Conservation (phyloP, 1,139 yeast species). For the Candida sp. region DNA sequence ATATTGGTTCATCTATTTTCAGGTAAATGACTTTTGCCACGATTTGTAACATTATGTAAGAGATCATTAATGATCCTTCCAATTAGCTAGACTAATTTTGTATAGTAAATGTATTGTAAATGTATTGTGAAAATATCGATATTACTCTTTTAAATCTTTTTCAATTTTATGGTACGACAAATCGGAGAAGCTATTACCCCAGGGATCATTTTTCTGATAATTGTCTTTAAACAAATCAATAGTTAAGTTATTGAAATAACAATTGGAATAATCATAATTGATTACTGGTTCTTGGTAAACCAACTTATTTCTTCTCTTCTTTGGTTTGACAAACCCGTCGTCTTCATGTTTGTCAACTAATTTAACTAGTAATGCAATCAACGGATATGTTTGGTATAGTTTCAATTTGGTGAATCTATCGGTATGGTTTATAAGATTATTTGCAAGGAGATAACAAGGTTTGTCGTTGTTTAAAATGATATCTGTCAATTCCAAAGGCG, state of each 20-base stretch:
- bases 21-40: no score
- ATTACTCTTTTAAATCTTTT: no score
- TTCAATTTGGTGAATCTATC: slow-evolving; percentile 44
- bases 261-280: slow-evolving; percentile 28
- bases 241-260: slow-evolving; percentile 27
- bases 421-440: slow-evolving; percentile 49
- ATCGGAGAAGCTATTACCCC: slow-evolving; percentile 57
- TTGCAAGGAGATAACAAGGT: slow-evolving; percentile 43
- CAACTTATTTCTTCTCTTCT: slow-evolving; percentile 22
- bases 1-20: no score
- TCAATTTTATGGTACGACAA: slow-evolving; percentile 35
- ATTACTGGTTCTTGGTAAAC: slow-evolving; percentile 29
- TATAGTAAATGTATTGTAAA: no score
- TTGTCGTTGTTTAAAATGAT: slow-evolving; percentile 24
- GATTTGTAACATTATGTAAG: no score
- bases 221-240: slow-evolving; percentile 13
- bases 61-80: not conserved
- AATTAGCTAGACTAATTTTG: not conserved
- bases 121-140: no score
- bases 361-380: slow-evolving; percentile 39
- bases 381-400: slow-evolving; percentile 37
- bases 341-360: slow-evolving; percentile 11
- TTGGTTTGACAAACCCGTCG: slow-evolving; percentile 32
- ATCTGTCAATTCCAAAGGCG: slow-evolving; percentile 60
- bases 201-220: slow-evolving; percentile 26